Conservation (phyloP, 495 filamentous ascomycete genomes). For the Hypoxylon perforatum region DNA sequence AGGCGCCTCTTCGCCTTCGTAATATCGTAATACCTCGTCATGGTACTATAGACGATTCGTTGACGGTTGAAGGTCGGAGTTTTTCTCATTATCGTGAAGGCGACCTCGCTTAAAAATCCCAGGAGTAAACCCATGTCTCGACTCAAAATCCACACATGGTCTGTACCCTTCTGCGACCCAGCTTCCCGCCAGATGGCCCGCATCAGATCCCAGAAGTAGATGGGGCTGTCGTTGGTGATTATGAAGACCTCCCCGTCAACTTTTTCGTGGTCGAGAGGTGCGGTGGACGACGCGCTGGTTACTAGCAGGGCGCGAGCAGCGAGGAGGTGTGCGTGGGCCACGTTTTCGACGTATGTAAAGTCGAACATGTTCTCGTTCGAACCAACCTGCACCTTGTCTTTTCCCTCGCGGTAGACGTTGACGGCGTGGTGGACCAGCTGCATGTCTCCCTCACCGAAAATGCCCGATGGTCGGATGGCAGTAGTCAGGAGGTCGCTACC, state of each 20-base stretch:
- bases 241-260: constrained; percentile 96
- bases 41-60: constrained; percentile 79
- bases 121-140: constrained; percentile 71
- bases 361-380: constrained; percentile 89
- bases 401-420: constrained; percentile 69
- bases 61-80: constrained; percentile 79
- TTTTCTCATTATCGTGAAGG: constrained; percentile 74
- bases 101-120: constrained; percentile 75
- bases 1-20: constrained; percentile 84
- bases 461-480: constrained; percentile 86
- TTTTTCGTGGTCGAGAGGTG: constrained; percentile 76
- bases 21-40: constrained; percentile 87
- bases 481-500: constrained; percentile 75
- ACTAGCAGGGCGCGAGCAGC: constrained; percentile 77
- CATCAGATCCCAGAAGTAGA: constrained; percentile 97
- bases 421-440: constrained; percentile 72
- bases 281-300: constrained; percentile 63
- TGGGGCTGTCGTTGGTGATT: constrained; percentile 89
- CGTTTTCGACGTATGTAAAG: constrained; percentile 84
- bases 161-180: constrained; percentile 69
- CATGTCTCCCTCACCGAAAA: constrained; percentile 89
- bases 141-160: constrained; percentile 75
- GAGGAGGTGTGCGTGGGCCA: constrained; percentile 78
- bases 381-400: constrained; percentile 86
- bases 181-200: constrained; percentile 81